Evolutionary conservation across 2,329 filamentous ascomycete genomes (phyloP).

Genomic region (Fusarium compactum): DNA sequence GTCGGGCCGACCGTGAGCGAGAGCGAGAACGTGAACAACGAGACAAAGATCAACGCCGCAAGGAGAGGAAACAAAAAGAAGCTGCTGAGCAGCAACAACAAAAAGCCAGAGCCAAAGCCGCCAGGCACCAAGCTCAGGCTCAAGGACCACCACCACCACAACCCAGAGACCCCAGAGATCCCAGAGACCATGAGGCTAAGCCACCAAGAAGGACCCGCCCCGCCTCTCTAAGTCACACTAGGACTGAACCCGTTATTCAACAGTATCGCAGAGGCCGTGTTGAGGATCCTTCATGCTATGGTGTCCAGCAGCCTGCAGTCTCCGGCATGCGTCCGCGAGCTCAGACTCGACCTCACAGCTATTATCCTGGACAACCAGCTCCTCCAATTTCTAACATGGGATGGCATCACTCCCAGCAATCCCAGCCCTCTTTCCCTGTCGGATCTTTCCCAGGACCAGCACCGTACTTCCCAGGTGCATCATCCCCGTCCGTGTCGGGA

Average conservation of each 20-base stretch:
- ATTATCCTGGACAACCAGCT: constrained; percentile 51
- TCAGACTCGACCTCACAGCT: constrained; percentile 52
- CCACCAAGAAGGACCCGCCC: constrained; percentile 48
- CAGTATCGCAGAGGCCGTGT: constrained; percentile 50
- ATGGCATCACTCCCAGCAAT: constrained; percentile 47
- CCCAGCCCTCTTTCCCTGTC: constrained; percentile 39
- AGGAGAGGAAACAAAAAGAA: constrained; percentile 45
- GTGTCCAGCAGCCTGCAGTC: constrained; percentile 51
- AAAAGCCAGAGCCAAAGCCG: constrained; percentile 43
- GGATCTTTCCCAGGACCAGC: constrained; percentile 52
- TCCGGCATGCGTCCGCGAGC: constrained; percentile 51
- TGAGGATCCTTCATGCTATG: constrained; percentile 54
- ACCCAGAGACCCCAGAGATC: neutral
- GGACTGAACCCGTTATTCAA: constrained; percentile 51
- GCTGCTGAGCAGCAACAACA: constrained; percentile 43
- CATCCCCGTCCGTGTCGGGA: constrained; percentile 44
- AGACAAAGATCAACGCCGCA: constrained; percentile 49
- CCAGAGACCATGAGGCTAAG: constrained; percentile 45
- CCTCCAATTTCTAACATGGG: constrained; percentile 44
- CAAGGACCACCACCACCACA: neutral
- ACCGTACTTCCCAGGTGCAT: constrained; percentile 43
- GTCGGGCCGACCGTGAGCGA: constrained; percentile 45
- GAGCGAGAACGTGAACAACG: constrained; percentile 40
- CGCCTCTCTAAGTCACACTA: constrained; percentile 49
- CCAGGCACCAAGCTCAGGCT: constrained; percentile 1